Base-by-base conservation (phyloP, 306 rosid genomes). In the Trifolium pratense region DNA sequence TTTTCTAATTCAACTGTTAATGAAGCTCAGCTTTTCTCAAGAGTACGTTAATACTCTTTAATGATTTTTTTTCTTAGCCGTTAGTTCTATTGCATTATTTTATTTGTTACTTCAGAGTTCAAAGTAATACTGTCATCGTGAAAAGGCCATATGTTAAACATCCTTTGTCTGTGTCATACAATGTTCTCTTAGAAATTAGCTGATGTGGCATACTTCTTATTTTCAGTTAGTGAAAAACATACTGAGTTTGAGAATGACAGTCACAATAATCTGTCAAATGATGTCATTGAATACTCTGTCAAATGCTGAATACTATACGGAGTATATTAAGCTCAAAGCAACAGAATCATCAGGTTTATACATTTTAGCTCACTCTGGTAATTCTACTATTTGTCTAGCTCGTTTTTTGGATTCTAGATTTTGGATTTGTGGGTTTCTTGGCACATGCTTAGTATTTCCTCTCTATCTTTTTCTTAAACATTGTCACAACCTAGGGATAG, bases 51-150 rank as follows among this genome's bases (percentile, higher is more conserved):
- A 56, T n/a, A 43, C 67, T 66, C 14, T 62, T 31, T 60, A 48
- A 65, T 12, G 58, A 29, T 29, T 52, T 26, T 42, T 53, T 56
- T 55, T 2, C 31, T 23, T 1, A 57, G n/a, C 46, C 23, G 26
- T 25, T 7, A 49, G 42, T 37, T 36, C 15, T 64, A 16, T 66
- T 55, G 37, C 46, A 7, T 23, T 45, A 8, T 75, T 64, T 23
- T 31, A 9, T 75, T 64, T 61, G 14, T 66, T 75, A 53, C 60
- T 55, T 66, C 13, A 26, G 57, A 25, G 58, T 55, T 66, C 13
- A 26, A 46, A 25, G 58, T 40, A 55, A 40, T 66, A 55, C 4
- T 12, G 21, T 53, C 58, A 12, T 13, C 57, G 31, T 59, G 18
- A 20, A 65, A 65, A 37, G 69, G 17, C n/a, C 51, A 34, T 39